These are phyloP conservation scores for Gnaphalium uliginosum DNA, from an alignment of 129 eudicot species.

Conservation along the genomic window DNA sequence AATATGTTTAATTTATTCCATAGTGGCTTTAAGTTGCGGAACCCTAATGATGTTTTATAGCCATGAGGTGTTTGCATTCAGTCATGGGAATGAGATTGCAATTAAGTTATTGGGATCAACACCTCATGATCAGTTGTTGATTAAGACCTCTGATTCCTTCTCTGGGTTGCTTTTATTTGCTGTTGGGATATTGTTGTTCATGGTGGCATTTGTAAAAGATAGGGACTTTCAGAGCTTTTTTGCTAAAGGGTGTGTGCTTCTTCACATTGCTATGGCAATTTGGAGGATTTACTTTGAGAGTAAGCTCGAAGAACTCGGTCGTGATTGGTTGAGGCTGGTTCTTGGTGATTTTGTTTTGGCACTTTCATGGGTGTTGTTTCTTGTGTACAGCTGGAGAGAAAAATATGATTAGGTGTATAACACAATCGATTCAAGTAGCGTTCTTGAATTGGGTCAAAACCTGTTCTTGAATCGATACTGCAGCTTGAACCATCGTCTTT, in stretches of 20 bases:
- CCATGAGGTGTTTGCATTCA: conserved; percentile 68
- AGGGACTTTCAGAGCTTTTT: conserved; percentile 79
- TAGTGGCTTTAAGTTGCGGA: conserved; percentile 74
- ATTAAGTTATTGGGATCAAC: conserved; percentile 82
- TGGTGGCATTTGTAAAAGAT: conserved; percentile 94
- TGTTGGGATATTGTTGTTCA: conserved; percentile 79
- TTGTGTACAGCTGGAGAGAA: conserved; percentile 85
- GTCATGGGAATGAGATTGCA: conserved; percentile 82
- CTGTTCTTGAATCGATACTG: conserved; percentile 10
- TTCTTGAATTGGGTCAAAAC: conserved; percentile 8
- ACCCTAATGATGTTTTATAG: conserved; percentile 82
- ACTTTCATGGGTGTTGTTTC: conserved; percentile 81
- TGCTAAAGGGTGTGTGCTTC: conserved; percentile 89
- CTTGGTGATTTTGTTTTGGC: conserved; percentile 67
- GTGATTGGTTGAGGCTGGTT: conserved; percentile 67
- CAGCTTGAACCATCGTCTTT: conserved; percentile 9
- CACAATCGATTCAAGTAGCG: not conserved
- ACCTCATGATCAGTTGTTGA: conserved; percentile 76
- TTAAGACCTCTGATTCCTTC: conserved; percentile 83
- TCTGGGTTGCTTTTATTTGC: conserved; percentile 87
- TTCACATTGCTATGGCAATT: conserved; percentile 76
- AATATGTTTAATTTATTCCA: conserved; percentile 70
- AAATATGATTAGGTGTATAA: conserved; percentile 65
- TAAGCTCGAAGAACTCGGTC: conserved; percentile 61
- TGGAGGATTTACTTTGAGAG: conserved; percentile 80